Evolutionary conservation across 106 monocot species (phyloP).

Genomic region (Amphibolis antarctica): DNA sequence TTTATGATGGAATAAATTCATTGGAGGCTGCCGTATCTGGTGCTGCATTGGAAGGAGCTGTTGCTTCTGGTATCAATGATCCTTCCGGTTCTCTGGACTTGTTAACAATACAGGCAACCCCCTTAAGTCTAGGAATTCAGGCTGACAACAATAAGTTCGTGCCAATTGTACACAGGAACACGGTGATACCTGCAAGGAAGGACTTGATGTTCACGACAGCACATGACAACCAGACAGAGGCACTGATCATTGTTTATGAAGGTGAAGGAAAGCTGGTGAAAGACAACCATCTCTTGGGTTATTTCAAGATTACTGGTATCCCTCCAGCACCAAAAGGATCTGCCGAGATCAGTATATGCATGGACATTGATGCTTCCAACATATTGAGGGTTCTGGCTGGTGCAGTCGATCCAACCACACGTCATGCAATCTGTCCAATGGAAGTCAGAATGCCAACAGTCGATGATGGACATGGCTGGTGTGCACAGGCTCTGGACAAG

Average conservation of each 20-base stretch:
- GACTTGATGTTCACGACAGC: conserved; percentile 50
- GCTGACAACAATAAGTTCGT: conserved; percentile 27
- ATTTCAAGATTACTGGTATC: conserved; percentile 60
- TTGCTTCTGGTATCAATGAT: conserved; percentile 47
- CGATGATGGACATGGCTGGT: conserved; percentile 68
- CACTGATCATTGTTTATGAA: conserved; percentile 54
- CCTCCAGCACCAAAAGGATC: conserved; percentile 47
- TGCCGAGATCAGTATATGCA: conserved; percentile 48
- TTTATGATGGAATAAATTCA: conserved; percentile 34
- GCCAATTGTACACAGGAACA: conserved; percentile 46
- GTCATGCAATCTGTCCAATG: conserved; percentile 19
- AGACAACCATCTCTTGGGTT: conserved; percentile 60
- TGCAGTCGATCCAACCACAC: conserved; percentile 9
- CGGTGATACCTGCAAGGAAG: conserved; percentile 53
- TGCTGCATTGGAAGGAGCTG: conserved; percentile 69
- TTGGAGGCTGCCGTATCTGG: conserved; percentile 59
- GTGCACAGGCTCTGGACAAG: conserved; percentile 35
- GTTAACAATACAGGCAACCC: conserved; percentile 53
- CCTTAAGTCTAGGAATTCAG: conserved; percentile 54
- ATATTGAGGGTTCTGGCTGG: conserved; percentile 51
- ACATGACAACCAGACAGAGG: conserved; percentile 61
- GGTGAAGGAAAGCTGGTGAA: conserved; percentile 42
- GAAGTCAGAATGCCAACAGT: conserved; percentile 69
- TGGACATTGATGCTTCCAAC: conserved; percentile 68
- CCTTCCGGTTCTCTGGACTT: conserved; percentile 52